Percentiles rank a stretch among this genome's conserved stretches.
Conservation (phyloP, 2,329 filamentous ascomycete species). For the Paraphaeosphaeria minitans region DNA sequence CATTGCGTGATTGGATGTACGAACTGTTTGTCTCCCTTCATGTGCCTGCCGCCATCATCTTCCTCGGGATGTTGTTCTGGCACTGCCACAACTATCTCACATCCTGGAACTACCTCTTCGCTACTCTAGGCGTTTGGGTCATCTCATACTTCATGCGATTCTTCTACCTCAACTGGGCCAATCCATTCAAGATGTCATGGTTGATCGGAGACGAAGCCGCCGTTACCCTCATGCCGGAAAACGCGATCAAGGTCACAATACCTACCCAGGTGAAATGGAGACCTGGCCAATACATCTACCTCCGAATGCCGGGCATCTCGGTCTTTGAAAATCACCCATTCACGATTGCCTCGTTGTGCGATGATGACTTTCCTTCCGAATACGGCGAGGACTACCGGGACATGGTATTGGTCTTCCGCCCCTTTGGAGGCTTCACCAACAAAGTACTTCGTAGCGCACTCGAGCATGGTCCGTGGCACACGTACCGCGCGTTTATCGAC, state of each 20-base stretch:
- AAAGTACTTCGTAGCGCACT: constrained; percentile 82
- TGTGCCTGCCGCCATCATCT: constrained; percentile 78
- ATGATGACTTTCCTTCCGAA: constrained; percentile 88
- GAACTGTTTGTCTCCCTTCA: constrained; percentile 85
- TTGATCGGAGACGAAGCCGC: constrained; percentile 90
- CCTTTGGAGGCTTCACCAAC: constrained; percentile 87
- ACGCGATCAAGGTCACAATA: constrained; percentile 94
- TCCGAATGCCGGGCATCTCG: constrained; percentile 91
- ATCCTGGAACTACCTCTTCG: constrained; percentile 87
- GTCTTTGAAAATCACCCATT: constrained; percentile 94
- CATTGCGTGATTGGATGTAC: constrained; percentile 77
- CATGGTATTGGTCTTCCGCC: constrained; percentile 88
- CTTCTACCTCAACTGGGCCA: constrained; percentile 88
- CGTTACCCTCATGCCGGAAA: constrained; percentile 86
- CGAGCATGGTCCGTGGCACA: constrained; percentile 86
- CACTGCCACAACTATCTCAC: constrained; percentile 91
- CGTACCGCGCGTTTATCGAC: constrained; percentile 89
- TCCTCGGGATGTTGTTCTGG: constrained; percentile 89
- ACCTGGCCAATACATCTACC: constrained; percentile 92
- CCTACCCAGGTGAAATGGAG: constrained; percentile 92
- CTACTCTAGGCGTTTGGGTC: constrained; percentile 78
- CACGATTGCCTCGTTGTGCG: constrained; percentile 90
- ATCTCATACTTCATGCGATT: constrained; percentile 75
- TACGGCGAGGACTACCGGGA: constrained; percentile 89
- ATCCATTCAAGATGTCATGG: constrained; percentile 78